These are phyloP conservation scores for Aspergillus puulaauensis DNA, from an alignment of 2,329 filamentous ascomycete species.

Conservation along the genomic window DNA sequence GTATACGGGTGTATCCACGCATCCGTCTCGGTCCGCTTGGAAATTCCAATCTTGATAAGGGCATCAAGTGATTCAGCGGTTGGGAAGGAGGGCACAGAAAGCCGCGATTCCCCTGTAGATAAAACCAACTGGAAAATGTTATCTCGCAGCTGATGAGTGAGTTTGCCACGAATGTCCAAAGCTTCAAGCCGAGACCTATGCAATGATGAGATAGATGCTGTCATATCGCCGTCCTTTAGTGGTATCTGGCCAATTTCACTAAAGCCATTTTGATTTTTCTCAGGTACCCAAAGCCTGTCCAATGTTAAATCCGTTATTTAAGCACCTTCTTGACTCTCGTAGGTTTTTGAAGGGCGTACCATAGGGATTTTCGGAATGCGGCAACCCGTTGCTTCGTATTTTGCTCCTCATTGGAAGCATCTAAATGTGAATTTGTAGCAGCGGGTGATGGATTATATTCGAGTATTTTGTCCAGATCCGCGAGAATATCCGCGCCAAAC, in stretches of 20 bases:
- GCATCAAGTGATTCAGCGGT: conserved; percentile 6
- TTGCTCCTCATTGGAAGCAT: neutral
- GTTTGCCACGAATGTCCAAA: conserved; percentile 3
- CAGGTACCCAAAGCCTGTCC: conserved; percentile 3
- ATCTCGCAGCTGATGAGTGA: neutral
- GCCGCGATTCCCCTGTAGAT: neutral
- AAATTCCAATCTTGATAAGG: conserved; percentile 5
- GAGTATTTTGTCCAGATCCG: neutral
- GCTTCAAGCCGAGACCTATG: conserved; percentile 5
- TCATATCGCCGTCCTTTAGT: conserved; percentile 3
- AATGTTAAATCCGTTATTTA: neutral
- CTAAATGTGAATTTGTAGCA: neutral
- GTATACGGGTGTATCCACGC: conserved; percentile 11
- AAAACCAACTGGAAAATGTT: conserved; percentile 3
- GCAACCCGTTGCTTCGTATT: neutral
- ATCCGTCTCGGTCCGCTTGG: conserved; percentile 6
- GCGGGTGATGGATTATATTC: neutral
- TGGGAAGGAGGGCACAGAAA: conserved; percentile 8
- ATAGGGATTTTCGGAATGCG: conserved; percentile 3
- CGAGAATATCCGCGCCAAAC: neutral
- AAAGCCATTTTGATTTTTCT: conserved; percentile 6
- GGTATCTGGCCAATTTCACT: conserved; percentile 2
- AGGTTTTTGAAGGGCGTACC: neutral
- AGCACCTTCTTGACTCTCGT: too few species aligned
- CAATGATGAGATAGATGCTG: neutral